Conservation (phyloP, 2,329 filamentous ascomycete species). For the Aureobasidium sp. region DNA sequence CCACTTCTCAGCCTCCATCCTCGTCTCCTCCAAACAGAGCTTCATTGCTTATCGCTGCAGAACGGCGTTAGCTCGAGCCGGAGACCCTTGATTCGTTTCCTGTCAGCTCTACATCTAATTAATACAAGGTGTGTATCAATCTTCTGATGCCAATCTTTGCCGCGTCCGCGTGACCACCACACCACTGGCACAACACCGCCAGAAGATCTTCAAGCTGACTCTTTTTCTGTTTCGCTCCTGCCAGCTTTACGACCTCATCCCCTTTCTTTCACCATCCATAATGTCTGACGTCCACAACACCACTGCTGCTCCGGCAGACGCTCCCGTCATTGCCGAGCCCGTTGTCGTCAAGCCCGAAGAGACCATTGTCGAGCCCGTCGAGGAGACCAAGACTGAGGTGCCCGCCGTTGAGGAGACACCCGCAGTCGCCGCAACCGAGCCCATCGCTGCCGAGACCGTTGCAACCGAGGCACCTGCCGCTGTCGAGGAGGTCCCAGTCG, state of each 20-base stretch:
- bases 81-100: slow-evolving; percentile 10
- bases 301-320: slow-evolving; percentile 15
- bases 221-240: slow-evolving; percentile 2
- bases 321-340: slow-evolving; percentile 15
- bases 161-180: background rate
- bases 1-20: slow-evolving; percentile 8
- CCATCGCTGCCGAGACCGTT: slow-evolving; percentile 1
- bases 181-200: background rate
- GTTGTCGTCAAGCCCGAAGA: slow-evolving; percentile 15
- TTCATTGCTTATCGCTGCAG: slow-evolving; percentile 11
- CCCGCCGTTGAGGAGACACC: slow-evolving; percentile 15
- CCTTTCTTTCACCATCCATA: slow-evolving; percentile 15
- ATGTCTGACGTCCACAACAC: slow-evolving; percentile 25
- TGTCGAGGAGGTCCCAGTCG: slow-evolving; percentile 22
- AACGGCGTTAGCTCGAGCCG: slow-evolving; percentile 12
- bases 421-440: slow-evolving; percentile 5
- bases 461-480: slow-evolving; percentile 28
- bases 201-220: background rate
- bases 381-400: slow-evolving; percentile 14
- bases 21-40: background rate
- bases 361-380: slow-evolving; percentile 12
- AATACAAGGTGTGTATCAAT: slow-evolving; percentile 13
- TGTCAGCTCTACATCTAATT: slow-evolving; percentile 14
- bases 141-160: background rate
- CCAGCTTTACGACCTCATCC: slow-evolving; percentile 11